Percentiles rank a stretch among this genome's conserved stretches.
Evolutionary conservation across 768 basidiomycete genomes (phyloP).

Genomic region (Mycena vulgaris): DNA sequence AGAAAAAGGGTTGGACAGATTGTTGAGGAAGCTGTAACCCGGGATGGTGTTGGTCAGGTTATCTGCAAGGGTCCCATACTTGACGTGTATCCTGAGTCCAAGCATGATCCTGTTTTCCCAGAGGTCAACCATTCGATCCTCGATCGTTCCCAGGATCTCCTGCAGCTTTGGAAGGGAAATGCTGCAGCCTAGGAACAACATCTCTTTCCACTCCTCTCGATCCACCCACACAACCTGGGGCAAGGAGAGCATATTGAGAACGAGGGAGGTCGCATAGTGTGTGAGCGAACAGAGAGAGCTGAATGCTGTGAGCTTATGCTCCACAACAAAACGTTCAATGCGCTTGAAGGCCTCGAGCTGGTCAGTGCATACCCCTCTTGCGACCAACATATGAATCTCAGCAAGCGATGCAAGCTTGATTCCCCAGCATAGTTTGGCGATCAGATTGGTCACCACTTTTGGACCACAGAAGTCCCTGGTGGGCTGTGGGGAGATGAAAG

Average conservation of each 20-base stretch:
- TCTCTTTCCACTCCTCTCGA: slow-evolving; percentile 5
- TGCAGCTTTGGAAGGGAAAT: slow-evolving; percentile 24
- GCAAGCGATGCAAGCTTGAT: slow-evolving; percentile 14
- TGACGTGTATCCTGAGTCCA: slow-evolving; percentile 1
- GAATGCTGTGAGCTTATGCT: slow-evolving; percentile 38
- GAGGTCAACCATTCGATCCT: slow-evolving; percentile 19
- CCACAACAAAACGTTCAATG: slow-evolving; percentile 9
- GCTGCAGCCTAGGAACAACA: slow-evolving; percentile 37
- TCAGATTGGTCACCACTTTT: slow-evolving; percentile 4
- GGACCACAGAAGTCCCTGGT: slow-evolving; percentile 16
- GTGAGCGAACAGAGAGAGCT: slow-evolving; percentile 32
- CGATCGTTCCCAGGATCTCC: slow-evolving; percentile 17
- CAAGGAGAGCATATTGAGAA: slow-evolving; percentile 12
- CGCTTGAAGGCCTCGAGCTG: background rate
- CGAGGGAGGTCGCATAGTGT: slow-evolving; percentile 39
- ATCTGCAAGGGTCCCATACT: slow-evolving; percentile 39
- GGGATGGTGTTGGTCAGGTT: slow-evolving; percentile 31
- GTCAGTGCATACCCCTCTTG: background rate
- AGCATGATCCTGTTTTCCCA: slow-evolving; percentile 42
- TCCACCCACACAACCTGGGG: slow-evolving; percentile 41
- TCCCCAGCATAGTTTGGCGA: slow-evolving; percentile 29
- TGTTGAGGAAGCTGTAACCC: slow-evolving; percentile 41
- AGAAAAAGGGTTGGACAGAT: slow-evolving; percentile 29
- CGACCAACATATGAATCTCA: slow-evolving; percentile 8
- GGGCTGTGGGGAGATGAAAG: slow-evolving; percentile 3